Conservation (phyloP, 345 rosid species). For the Salix viminalis region DNA sequence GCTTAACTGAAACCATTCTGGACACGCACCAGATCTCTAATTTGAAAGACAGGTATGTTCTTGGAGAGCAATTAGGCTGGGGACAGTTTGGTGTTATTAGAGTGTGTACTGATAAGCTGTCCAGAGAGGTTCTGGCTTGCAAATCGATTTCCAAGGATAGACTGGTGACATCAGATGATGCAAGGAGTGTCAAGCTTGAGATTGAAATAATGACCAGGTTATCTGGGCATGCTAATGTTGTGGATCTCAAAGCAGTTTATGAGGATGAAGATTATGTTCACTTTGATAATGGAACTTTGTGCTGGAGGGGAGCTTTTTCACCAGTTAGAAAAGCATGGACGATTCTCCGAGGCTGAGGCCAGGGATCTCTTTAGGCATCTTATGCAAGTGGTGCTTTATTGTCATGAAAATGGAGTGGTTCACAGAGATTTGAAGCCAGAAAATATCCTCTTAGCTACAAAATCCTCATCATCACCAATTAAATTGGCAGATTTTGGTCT, state of each 20-base stretch:
- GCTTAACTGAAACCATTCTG: conserved; percentile 45
- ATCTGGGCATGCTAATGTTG: conserved; percentile 70
- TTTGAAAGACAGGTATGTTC: conserved; percentile 45
- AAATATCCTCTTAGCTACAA: conserved; percentile 58
- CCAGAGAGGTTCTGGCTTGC: conserved; percentile 59
- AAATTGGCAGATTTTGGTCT: conserved; percentile 74
- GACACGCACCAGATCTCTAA: conserved; percentile 41
- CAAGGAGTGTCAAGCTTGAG: conserved; percentile 54
- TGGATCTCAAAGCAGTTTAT: conserved; percentile 62
- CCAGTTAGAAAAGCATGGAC: conserved; percentile 50
- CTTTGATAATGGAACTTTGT: conserved; percentile 72
- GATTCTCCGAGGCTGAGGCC: conserved; percentile 52
- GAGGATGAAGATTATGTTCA: conserved; percentile 62
- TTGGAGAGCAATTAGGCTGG: conserved; percentile 63
- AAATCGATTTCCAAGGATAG: conserved; percentile 62
- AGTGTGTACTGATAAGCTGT: conserved; percentile 51
- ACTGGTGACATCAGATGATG: conserved; percentile 52
- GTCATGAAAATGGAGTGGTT: conserved; percentile 62
- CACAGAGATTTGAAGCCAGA: conserved; percentile 73
- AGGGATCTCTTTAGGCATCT: conserved; percentile 54
- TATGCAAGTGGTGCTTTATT: conserved; percentile 56
- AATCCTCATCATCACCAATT: conserved; percentile 50
- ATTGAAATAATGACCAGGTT: conserved; percentile 66
- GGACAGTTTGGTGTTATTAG: conserved; percentile 70
- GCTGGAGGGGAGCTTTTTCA: conserved; percentile 72